Evolutionary conservation across 441 rosid genomes (phyloP).

Genomic region (Syzygium syzygioides): DNA sequence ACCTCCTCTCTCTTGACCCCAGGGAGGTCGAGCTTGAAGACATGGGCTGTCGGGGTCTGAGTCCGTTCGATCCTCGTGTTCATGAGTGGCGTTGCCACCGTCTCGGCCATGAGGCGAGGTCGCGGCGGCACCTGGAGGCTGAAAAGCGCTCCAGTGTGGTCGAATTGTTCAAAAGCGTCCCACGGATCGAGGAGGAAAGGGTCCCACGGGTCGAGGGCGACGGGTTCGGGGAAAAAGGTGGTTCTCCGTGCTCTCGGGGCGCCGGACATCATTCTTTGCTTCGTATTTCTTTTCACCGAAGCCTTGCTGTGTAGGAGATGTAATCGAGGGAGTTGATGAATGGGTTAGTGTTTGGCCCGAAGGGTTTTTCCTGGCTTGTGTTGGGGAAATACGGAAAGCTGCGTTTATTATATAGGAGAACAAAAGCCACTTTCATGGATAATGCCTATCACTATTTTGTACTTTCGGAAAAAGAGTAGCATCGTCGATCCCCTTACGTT

Average conservation of each 20-base stretch:
- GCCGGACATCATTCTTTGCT: neutral
- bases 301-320: neutral
- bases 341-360: neutral
- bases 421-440: neutral
- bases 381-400: neutral
- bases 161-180: neutral
- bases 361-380: neutral
- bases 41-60: conserved; percentile 30
- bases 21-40: conserved; percentile 22
- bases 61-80: conserved; percentile 16
- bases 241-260: neutral
- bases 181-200: neutral
- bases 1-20: conserved; percentile 29
- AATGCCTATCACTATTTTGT: neutral
- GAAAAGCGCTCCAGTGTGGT: neutral
- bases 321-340: neutral
- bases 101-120: neutral
- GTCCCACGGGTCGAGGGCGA: neutral
- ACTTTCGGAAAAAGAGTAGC: neutral
- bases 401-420: neutral
- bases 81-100: neutral
- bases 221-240: neutral
- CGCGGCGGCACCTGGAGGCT: neutral
- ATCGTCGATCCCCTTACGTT: neutral
- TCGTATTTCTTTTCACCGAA: neutral